A percentile compares a stretch with the other conserved stretches of the same genome.
Conservation (phyloP, 2,329 filamentous ascomycete species). For the Fusarium begoniae region DNA sequence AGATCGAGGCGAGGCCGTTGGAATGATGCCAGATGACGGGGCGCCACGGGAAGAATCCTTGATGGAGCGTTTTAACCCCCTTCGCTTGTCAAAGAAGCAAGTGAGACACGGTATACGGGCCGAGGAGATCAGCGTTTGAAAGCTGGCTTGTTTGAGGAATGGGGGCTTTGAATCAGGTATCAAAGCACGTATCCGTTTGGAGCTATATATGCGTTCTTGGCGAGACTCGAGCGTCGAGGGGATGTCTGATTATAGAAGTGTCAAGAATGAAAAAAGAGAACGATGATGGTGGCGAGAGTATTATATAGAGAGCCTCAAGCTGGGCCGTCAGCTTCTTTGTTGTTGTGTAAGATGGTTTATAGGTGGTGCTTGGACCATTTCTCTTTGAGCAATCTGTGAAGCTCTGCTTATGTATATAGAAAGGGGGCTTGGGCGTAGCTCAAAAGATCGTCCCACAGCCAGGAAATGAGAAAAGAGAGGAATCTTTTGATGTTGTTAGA, state of each 20-base stretch:
- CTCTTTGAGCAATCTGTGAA: conserved; percentile 16
- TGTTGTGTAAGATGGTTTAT: conserved; percentile 18
- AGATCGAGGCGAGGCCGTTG: conserved; percentile 15
- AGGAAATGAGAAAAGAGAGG: not conserved
- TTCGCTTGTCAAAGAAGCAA: conserved; percentile 12
- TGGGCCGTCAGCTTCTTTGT: conserved; percentile 8
- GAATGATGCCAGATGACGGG: conserved; percentile 31
- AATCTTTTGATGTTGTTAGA: conserved; percentile 3
- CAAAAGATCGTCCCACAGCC: not conserved
- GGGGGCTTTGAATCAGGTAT: conserved; percentile 10
- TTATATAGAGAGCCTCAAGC: not conserved
- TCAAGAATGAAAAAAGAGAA: not conserved
- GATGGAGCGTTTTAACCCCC: conserved; percentile 12
- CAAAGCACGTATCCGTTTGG: not conserved
- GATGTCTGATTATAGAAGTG: not conserved
- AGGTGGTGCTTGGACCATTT: conserved; percentile 31
- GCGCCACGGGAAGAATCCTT: conserved; percentile 14
- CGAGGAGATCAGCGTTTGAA: conserved; percentile 21
- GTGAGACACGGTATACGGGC: conserved; percentile 35
- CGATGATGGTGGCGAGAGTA: not conserved
- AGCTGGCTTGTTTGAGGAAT: conserved; percentile 29
- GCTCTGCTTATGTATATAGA: not conserved
- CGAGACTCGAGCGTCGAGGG: not conserved
- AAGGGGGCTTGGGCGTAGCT: conserved; percentile 1
- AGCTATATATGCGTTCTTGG: not conserved